Evolutionary conservation across 2,329 filamentous ascomycete genomes (phyloP).

Genomic region (Fusarium solani-melongenae): DNA sequence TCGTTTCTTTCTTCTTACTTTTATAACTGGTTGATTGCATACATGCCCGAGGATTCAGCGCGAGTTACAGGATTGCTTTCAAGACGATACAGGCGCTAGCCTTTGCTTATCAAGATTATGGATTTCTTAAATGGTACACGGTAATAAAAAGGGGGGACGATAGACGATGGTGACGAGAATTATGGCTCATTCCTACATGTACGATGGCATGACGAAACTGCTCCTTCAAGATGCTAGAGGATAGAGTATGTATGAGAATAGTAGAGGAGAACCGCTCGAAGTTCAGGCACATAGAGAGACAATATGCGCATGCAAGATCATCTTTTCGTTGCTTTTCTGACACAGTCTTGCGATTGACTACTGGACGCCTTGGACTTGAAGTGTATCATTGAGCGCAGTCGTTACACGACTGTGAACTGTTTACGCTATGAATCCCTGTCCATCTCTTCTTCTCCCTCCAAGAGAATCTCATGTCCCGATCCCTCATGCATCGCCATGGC

Average conservation of each 20-base stretch:
- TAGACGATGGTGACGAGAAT: neutral
- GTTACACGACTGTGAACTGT: neutral
- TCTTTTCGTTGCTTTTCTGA: neutral
- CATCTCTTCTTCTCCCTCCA: slow-evolving; percentile 58
- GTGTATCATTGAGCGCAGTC: neutral
- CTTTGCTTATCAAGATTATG: neutral
- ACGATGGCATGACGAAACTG: neutral
- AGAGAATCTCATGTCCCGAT: slow-evolving; percentile 68
- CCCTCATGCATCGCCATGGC: slow-evolving; percentile 74
- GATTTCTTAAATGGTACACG: neutral
- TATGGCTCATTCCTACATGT: neutral
- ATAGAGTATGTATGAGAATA: neutral
- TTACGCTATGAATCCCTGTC: neutral
- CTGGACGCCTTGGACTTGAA: too few species aligned
- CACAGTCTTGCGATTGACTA: neutral
- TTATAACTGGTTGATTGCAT: neutral
- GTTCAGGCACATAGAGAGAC: neutral
- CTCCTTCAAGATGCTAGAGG: neutral
- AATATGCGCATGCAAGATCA: neutral
- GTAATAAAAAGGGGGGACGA: neutral
- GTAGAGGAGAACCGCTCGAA: neutral
- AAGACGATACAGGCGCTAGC: neutral
- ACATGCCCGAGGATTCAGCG: neutral
- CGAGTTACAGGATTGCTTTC: neutral
- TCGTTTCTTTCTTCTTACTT: neutral